These are phyloP conservation scores for Amorphotheca resinae DNA, from an alignment of 495 filamentous ascomycete genomes.

Conservation along the genomic window DNA sequence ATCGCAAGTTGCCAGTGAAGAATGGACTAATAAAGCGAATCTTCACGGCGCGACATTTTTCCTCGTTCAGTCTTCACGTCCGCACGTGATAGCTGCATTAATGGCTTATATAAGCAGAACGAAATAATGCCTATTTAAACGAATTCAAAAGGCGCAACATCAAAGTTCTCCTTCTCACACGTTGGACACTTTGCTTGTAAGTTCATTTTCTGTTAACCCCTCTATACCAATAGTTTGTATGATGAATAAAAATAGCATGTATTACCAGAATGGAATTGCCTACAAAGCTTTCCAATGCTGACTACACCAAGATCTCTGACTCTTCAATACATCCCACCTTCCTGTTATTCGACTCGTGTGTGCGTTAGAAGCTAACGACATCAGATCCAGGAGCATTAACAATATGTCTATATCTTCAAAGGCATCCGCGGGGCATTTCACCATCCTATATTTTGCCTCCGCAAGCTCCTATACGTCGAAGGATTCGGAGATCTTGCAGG, in stretches of 20 bases:
- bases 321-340: not conserved
- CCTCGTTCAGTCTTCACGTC: not conserved
- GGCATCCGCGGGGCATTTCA: conserved; percentile 49
- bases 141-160: too few species aligned
- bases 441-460: conserved; percentile 77
- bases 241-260: conserved; percentile 48
- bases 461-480: conserved; percentile 62
- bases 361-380: conserved; percentile 1
- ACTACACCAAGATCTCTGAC: conserved; percentile 52
- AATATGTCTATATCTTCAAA: conserved; percentile 26
- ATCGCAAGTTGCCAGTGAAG: not conserved
- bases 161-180: not conserved
- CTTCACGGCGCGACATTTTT: not conserved
- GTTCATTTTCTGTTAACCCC: not conserved
- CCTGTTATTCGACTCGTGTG: not conserved
- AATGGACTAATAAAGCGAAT: not conserved
- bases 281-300: conserved; percentile 21
- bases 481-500: conserved; percentile 55
- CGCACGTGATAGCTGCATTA: not conserved
- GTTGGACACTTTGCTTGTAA: not conserved
- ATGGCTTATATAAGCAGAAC: too few species aligned
- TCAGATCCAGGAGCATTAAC: not conserved
- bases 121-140: too few species aligned
- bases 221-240: conserved; percentile 9
- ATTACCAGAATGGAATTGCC: conserved; percentile 48